These are phyloP conservation scores for Podaxis sp. DNA, from an alignment of 768 basidiomycete species.

Conservation along the genomic window DNA sequence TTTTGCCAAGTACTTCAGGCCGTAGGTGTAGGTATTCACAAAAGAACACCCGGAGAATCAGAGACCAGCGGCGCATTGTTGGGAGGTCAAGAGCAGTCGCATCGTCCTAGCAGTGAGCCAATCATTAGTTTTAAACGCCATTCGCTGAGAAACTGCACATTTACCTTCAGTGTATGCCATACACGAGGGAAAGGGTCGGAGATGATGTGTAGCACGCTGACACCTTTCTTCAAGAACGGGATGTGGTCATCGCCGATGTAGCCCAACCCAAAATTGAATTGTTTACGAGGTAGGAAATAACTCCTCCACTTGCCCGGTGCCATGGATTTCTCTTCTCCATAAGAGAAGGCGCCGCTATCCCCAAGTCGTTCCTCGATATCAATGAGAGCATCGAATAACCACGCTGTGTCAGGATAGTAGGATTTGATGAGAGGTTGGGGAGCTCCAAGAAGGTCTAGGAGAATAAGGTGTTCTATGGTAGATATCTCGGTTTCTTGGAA, in stretches of 20 bases:
- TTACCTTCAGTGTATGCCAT: constrained; percentile 81
- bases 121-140: not conserved
- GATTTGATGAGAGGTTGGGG: constrained; percentile 72
- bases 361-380: constrained; percentile 73
- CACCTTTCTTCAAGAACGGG: constrained; percentile 82
- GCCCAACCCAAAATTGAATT: constrained; percentile 40
- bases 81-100: constrained; percentile 80
- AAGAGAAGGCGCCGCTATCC: constrained; percentile 59
- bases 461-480: constrained; percentile 86
- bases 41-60: constrained; percentile 84
- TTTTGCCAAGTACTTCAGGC: constrained; percentile 40
- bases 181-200: constrained; percentile 85
- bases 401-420: constrained; percentile 85
- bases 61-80: constrained; percentile 88
- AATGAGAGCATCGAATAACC: constrained; percentile 83
- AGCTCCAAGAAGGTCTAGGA: constrained; percentile 90
- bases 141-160: constrained; percentile 21
- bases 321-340: constrained; percentile 44
- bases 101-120: constrained; percentile 65
- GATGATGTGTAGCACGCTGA: constrained; percentile 89
- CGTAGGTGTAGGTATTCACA: constrained; percentile 83
- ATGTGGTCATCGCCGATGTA: constrained; percentile 92
- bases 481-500: constrained; percentile 63
- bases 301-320: constrained; percentile 52
- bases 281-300: constrained; percentile 62